Percentiles rank a stretch among this genome's conserved stretches.
These are phyloP conservation scores for Aspergillus carbonarius DNA, from an alignment of 2,329 filamentous ascomycete species.

Conservation along the genomic window DNA sequence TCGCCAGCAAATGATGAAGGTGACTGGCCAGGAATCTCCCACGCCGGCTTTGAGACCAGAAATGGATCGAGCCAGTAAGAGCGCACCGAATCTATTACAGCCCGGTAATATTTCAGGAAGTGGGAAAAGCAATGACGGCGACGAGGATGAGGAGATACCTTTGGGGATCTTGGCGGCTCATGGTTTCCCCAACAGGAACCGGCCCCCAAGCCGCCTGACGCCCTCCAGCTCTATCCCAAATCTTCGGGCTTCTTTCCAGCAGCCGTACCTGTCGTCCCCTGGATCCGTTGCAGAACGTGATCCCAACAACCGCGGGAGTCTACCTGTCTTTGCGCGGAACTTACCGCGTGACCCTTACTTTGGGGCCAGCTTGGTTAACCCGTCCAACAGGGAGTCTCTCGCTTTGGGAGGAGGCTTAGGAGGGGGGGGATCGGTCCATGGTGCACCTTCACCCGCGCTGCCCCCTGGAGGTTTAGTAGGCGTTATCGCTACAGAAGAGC, in stretches of 20 bases:
- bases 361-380: slow-evolving; percentile 72
- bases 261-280: slow-evolving; percentile 51
- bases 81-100: slow-evolving; percentile 60
- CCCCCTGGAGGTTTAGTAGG: slow-evolving; percentile 80
- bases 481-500: slow-evolving; percentile 82
- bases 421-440: slow-evolving; percentile 52
- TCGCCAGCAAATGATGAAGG: slow-evolving; percentile 95
- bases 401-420: slow-evolving; percentile 68
- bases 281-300: slow-evolving; percentile 53
- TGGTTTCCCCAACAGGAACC: slow-evolving; percentile 77
- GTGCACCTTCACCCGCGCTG: slow-evolving; percentile 39
- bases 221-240: slow-evolving; percentile 70
- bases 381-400: slow-evolving; percentile 71
- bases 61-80: slow-evolving; percentile 57
- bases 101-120: slow-evolving; percentile 38
- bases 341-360: slow-evolving; percentile 83
- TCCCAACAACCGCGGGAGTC: slow-evolving; percentile 48
- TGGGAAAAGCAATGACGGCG: slow-evolving; percentile 51
- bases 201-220: slow-evolving; percentile 68
- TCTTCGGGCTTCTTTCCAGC: slow-evolving; percentile 57
- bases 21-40: slow-evolving; percentile 70
- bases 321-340: slow-evolving; percentile 80
- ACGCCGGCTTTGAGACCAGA: slow-evolving; percentile 54
- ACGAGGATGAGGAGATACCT: slow-evolving; percentile 85
- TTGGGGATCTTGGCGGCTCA: slow-evolving; percentile 84